Percentiles rank a stretch among this genome's conserved stretches.
Evolutionary conservation across 139 green algal genomes (phyloP).

Genomic region (Asterochloris erici): DNA sequence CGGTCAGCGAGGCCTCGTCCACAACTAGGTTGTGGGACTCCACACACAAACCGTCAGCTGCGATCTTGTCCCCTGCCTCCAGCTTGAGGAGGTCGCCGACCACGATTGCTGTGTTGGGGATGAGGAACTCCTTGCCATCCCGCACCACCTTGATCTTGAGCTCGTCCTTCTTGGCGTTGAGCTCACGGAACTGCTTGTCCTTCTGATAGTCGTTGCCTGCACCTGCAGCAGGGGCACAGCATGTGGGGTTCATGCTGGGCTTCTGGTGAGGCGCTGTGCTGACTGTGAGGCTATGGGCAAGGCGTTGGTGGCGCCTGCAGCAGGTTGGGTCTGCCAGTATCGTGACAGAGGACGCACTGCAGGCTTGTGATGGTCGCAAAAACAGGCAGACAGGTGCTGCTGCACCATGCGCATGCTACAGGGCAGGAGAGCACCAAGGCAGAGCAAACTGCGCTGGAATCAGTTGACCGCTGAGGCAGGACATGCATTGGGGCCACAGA

Average conservation of each 20-base stretch:
- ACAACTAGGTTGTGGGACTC: slow-evolving; percentile 66
- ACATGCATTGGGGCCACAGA: neutral
- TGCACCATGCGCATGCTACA: neutral
- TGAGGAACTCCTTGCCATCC: slow-evolving; percentile 47
- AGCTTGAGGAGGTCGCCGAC: slow-evolving; percentile 92
- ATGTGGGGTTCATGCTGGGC: neutral
- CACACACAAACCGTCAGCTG: slow-evolving; percentile 57
- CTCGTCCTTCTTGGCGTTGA: slow-evolving; percentile 86
- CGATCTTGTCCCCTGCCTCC: slow-evolving; percentile 83
- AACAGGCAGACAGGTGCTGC: neutral
- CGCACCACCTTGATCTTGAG: slow-evolving; percentile 85
- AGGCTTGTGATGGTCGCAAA: neutral
- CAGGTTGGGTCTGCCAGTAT: neutral
- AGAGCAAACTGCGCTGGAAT: neutral
- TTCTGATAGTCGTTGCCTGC: slow-evolving; percentile 96
- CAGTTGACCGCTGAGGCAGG: neutral
- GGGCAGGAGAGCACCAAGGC: neutral
- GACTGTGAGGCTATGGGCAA: neutral
- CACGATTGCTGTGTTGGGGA: slow-evolving; percentile 80
- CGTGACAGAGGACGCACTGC: neutral
- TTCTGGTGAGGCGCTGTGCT: neutral
- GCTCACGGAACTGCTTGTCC: slow-evolving; percentile 91
- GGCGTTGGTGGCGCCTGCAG: too few relatives aligned
- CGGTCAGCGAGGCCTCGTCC: slow-evolving; percentile 93
- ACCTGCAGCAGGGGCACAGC: slow-evolving; percentile 33